Conservation (phyloP, 257 asterid species). For the Solanum microdontum region DNA sequence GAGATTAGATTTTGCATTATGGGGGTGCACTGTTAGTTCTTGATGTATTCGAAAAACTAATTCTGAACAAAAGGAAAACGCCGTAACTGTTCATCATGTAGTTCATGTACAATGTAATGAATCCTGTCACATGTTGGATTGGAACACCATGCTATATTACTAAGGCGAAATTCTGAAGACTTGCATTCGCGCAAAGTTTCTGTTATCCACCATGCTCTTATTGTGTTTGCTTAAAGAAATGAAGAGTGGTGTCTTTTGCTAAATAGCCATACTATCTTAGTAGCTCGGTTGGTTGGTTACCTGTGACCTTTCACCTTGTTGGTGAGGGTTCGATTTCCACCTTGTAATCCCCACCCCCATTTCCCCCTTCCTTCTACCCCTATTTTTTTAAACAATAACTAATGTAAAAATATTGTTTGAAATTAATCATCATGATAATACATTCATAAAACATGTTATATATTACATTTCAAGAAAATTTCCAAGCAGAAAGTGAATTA, state of each 20-base stretch:
- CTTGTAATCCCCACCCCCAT: neutral
- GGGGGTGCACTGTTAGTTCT: neutral
- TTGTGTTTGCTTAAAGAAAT: neutral
- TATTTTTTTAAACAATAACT: too few species aligned
- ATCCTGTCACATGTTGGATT: neutral
- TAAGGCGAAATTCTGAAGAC: neutral
- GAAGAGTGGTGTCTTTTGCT: neutral
- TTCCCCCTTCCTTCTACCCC: neutral
- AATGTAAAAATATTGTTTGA: too few species aligned
- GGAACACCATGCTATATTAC: neutral
- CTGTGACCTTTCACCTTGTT: neutral
- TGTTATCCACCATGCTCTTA: neutral
- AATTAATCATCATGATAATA: too few species aligned
- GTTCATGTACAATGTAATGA: neutral
- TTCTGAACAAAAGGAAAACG: neutral
- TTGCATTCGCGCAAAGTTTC: neutral
- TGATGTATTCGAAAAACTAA: neutral
- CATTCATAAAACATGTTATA: neutral
- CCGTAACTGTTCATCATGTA: neutral
- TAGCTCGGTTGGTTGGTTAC: neutral
- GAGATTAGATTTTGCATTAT: neutral
- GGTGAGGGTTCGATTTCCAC: neutral
- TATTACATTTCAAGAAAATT: neutral
- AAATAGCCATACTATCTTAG: neutral
- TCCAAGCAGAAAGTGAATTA: conserved; percentile 44